Conservation (phyloP, 345 rosid genomes). For the Mallotus nudiflorus region DNA sequence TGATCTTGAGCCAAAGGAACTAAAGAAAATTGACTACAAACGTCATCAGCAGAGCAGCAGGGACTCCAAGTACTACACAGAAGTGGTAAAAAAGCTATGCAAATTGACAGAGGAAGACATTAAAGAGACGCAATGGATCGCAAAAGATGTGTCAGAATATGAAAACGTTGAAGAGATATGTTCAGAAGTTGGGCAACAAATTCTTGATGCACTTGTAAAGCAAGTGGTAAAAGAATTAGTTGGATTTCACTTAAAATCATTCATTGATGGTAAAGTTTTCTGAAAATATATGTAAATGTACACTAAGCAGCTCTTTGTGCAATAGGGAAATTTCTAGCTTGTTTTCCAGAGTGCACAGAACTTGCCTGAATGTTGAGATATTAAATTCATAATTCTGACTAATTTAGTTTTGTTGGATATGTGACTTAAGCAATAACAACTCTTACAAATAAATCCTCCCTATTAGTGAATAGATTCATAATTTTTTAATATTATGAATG, state of each 20-base stretch:
- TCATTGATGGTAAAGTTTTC: not conserved
- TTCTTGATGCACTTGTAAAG: conserved; percentile 38
- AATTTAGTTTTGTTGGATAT: too few relatives aligned
- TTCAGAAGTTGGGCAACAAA: conserved; percentile 46
- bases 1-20: not conserved
- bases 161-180: conserved; percentile 51
- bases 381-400: too few relatives aligned
- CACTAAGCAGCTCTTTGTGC: not conserved
- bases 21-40: not conserved
- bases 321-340: too few relatives aligned
- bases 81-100: conserved; percentile 41
- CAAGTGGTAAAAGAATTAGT: conserved; percentile 42
- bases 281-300: not conserved
- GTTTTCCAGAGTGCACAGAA: too few relatives aligned
- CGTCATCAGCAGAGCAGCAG: not conserved
- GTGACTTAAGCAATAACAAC: too few relatives aligned
- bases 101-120: conserved; percentile 49
- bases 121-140: conserved; percentile 43
- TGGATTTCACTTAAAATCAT: conserved; percentile 31
- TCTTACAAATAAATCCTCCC: too few relatives aligned
- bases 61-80: conserved; percentile 31
- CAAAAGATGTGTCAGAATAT: conserved; percentile 23
- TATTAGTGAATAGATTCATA: too few relatives aligned
- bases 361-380: too few relatives aligned
- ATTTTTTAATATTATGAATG: too few relatives aligned